Evolutionary conservation across 2,329 filamentous ascomycete genomes (phyloP), one percentile per base, ranked within the genome.

Genomic region (Waltergamsia citrina): DNA sequence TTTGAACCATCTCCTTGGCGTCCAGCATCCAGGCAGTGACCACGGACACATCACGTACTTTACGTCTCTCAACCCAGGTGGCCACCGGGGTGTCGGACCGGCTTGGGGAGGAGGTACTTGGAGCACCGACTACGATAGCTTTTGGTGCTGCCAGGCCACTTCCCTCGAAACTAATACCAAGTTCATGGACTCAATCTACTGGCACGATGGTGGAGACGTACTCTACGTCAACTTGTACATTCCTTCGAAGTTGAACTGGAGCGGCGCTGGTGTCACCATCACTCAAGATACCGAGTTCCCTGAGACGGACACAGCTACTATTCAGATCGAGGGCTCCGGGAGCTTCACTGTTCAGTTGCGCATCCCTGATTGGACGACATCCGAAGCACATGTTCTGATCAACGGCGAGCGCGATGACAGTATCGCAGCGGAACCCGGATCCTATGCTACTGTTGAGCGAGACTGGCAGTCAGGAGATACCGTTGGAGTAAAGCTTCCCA

Each of bases 41-140:
- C 66, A 71, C 29, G 69, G 69, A 0, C 66, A 70, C 34, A 53
- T 71, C 32, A 71, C 69, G 0, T 71, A 72, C 47, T 72, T 72
- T 37, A 69, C 63, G 0, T 54, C 67, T 1, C 56, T 72, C 1
- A 65, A 62, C 26, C 53, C 69, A 0, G 65, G 68, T 6, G 64
- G 60, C 0, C 50, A 47, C 0, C 58, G 67, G 2, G 69, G 67
- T 3, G 52, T 71, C 5, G 68, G 69, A 0, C 67, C 68, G 16
- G 66, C 64, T 0, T 69, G 63, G 68, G 67, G 68, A 7, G 67
- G 68, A 0, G 67, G 68, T 17, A 71, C 65, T 0, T 73, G 65
- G 64, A 67, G 62, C 28, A 71, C 68, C 1, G 66, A 71, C 39
- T 67, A 71, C 41, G 50, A 64, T 32, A 65, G 62, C 0, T 67